These are phyloP conservation scores for Leccinum pachyderme DNA, from an alignment of 1,284 basidiomycete species.

Conservation along the genomic window DNA sequence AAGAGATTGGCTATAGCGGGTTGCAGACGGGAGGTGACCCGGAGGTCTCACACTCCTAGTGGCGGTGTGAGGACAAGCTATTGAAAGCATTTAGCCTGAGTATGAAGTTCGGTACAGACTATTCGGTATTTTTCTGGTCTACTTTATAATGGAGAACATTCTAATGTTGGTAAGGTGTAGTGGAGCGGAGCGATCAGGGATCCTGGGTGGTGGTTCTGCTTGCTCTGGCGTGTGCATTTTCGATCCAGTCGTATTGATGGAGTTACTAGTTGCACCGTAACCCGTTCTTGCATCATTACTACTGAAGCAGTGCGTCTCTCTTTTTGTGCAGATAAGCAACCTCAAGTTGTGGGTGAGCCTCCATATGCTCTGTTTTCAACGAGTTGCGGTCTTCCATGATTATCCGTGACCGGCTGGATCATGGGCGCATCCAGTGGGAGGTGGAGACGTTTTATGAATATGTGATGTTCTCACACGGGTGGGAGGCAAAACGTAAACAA, in stretches of 20 bases:
- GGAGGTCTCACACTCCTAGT: conserved; percentile 50
- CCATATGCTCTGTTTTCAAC: background rate
- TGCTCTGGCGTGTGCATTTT: conserved; percentile 46
- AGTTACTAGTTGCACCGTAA: conserved; percentile 63
- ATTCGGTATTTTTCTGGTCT: conserved; percentile 41
- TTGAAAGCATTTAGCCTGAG: conserved; percentile 41
- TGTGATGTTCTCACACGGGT: background rate
- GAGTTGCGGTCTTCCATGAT: background rate
- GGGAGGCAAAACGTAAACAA: too few species aligned
- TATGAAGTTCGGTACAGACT: conserved; percentile 64
- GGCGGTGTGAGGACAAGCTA: conserved; percentile 42
- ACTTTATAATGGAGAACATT: conserved; percentile 3
- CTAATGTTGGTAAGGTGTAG: conserved; percentile 32
- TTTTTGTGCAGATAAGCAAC: conserved; percentile 62
- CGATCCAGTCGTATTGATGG: conserved; percentile 60
- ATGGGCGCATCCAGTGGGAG: background rate
- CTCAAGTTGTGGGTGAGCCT: background rate
- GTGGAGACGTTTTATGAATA: background rate
- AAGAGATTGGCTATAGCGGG: conserved; percentile 28
- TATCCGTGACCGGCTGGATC: background rate
- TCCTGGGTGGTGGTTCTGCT: conserved; percentile 57
- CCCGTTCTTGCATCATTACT: conserved; percentile 74
- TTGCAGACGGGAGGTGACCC: conserved; percentile 43
- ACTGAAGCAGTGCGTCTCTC: conserved; percentile 63
- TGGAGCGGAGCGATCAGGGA: conserved; percentile 52